Evolutionary conservation across 2,329 filamentous ascomycete species (phyloP).

Genomic region (Diplodia corticola): DNA sequence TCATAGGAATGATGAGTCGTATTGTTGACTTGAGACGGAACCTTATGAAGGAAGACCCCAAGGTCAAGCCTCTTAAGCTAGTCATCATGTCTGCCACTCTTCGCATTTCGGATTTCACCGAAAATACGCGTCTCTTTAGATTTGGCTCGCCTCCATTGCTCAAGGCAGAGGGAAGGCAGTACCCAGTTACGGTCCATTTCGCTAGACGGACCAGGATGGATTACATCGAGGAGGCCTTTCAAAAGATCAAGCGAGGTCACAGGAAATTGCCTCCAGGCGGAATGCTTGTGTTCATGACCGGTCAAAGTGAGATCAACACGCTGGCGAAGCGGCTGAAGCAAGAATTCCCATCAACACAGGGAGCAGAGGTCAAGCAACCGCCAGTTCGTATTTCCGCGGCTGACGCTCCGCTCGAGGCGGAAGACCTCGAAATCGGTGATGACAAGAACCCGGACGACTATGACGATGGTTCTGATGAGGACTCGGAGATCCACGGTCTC

Average conservation of each 20-base stretch:
- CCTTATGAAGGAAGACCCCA: constrained; percentile 69
- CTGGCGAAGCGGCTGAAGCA: constrained; percentile 78
- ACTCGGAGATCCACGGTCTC: constrained; percentile 61
- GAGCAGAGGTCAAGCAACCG: constrained; percentile 53
- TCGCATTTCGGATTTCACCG: constrained; percentile 83
- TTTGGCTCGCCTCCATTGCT: constrained; percentile 75
- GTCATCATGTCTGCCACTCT: constrained; percentile 98
- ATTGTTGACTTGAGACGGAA: constrained; percentile 82
- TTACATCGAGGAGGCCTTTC: constrained; percentile 87
- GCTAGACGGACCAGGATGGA: constrained; percentile 78
- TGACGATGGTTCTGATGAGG: constrained; percentile 53
- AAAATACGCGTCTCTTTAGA: constrained; percentile 78
- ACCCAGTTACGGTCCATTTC: constrained; percentile 87
- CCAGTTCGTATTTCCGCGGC: constrained; percentile 74
- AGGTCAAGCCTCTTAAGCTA: constrained; percentile 76
- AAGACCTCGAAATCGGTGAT: constrained; percentile 80
- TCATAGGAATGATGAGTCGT: constrained; percentile 95
- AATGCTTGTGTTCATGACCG: constrained; percentile 92
- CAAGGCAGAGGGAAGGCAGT: constrained; percentile 88
- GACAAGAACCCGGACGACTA: constrained; percentile 43
- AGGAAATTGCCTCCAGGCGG: constrained; percentile 85
- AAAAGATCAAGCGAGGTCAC: constrained; percentile 84
- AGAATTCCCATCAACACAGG: constrained; percentile 58
- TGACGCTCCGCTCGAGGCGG: constrained; percentile 77
- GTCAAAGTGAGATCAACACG: constrained; percentile 84